Evolutionary conservation across 75 land plant species (phyloP), one percentile per base, ranked within the genome.

Genomic region (Sequoiadendron giganteum): DNA sequence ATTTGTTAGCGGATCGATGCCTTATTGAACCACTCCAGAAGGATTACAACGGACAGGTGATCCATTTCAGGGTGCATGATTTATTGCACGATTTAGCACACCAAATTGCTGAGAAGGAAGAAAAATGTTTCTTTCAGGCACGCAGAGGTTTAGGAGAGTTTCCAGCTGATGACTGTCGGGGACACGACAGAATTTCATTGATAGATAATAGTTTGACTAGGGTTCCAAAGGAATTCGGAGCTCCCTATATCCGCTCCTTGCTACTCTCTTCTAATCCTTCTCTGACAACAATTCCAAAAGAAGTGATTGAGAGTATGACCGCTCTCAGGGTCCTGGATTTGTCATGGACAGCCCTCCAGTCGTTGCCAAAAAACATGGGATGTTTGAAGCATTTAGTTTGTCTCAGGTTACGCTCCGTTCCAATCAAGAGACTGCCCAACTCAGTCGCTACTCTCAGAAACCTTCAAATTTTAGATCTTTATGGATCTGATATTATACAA

Each of bases 241-340:
- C 47, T 80, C 28, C 83, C 1, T 6, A 7, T 40, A 80, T 80
- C 45, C 43, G 10, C 2, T 19, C 83, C 5, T 80, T 40, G 83
- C 19, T 80, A 5, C 5, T 80, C 9, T 0, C 19, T 42, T 43
- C 6, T 19, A 42, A 80, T 42, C 9, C 10, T 19, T 19, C 6
- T 18, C 21, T 80, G 83, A 42, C 7, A 42, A 5, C 4, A 42
- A 80, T 80, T 80, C 83, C 83, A 0, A 42, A 72, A 7, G 19
- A 80, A n/a, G 83, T 80, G 47, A 80, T 80, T 19, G 10, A 10
- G 19, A 40, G 28, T 21, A 80, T 80, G 48, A 80, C 19, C n/a
- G 19, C 83, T 80, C 83, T 80, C 48, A 39, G 39, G 28, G 47
- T 80, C 21, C 28, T 80, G 30, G 83, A 80, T 80, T 80, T 80